Conservation (phyloP, 768 basidiomycete genomes). For the Trametes cinnabarina region DNA sequence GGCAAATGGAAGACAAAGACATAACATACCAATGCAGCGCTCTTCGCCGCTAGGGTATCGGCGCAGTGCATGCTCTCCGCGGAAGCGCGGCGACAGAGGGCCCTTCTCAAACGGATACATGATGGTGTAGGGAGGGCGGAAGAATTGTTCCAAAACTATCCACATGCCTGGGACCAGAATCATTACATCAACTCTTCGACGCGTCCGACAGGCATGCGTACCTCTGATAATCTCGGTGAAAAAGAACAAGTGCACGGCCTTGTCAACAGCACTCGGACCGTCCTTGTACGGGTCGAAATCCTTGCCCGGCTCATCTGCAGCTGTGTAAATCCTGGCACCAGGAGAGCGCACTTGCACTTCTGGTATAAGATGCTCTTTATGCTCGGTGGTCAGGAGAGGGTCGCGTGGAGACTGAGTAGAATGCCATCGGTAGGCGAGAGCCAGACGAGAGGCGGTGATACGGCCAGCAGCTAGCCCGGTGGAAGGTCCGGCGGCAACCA, state of each 20-base stretch:
- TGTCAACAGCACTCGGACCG: constrained; percentile 91
- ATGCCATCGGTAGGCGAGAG: constrained; percentile 50
- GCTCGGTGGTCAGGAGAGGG: constrained; percentile 21
- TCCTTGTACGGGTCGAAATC: constrained; percentile 67
- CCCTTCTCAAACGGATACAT: constrained; percentile 99
- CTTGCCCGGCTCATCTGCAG: constrained; percentile 45
- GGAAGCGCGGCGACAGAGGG: constrained; percentile 94
- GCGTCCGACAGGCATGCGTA: constrained; percentile 34
- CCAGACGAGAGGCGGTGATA: constrained; percentile 29
- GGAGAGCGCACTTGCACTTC: constrained; percentile 12
- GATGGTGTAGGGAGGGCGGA: constrained; percentile 96
- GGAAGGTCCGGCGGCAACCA: constrained; percentile 51
- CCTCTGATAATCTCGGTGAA: constrained; percentile 98
- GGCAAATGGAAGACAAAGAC: not conserved
- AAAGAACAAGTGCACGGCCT: constrained; percentile 95
- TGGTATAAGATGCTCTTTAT: constrained; percentile 18
- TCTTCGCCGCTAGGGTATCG: constrained; percentile 98
- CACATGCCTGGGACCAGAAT: constrained; percentile 75
- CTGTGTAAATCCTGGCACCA: constrained; percentile 30
- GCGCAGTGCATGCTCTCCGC: constrained; percentile 96
- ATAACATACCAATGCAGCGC: constrained; percentile 87
- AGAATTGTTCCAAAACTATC: constrained; percentile 90
- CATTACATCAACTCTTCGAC: constrained; percentile 13
- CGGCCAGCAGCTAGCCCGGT: constrained; percentile 40
- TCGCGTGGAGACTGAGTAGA: constrained; percentile 37